Base-by-base conservation (phyloP, 1,284 basidiomycete genomes). In the Veloporphyrellus conicus region DNA sequence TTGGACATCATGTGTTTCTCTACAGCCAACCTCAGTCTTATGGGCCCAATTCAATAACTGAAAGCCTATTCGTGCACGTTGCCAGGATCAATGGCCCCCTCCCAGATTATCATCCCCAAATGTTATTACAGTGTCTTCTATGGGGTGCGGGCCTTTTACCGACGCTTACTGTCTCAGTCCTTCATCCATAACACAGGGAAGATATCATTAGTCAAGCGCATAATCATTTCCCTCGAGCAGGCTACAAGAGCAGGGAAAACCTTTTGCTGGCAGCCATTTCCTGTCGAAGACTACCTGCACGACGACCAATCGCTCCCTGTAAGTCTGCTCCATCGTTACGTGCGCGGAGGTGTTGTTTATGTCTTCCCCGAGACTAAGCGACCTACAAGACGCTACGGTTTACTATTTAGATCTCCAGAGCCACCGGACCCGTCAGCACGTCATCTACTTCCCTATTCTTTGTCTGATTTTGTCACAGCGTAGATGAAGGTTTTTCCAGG, bases 71-170 rank as follows among this genome's bases (percentile, higher is more conserved):
- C 54, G 87, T 93, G 59, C 76, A 87, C 56, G 88, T 92, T 35
- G 88, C 87, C 6, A 70, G 82, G 52, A 75, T 81, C 44, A 94
- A 93, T 63, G 90, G 89, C 0, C 91, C 92, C 2, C 68, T 96
- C 37, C 78, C 81, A 25, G 89, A 95, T 64, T 93, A 90, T 64
- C 90, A 95, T 67, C 93, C 93, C 3, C 90, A 93, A 57, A 87
- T 94, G 76, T 67, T 96, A 12, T 71, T 91, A n/a, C 93, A 95
- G 60, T 93, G 90, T 60, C 71, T 96, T 35, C 69, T 94, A 12
- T 94, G 93, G 90, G 85, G 92, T 93, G 55, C 52, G 80, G 54
- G 29, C 23, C 14, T 41, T 14, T 46, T 11, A 15, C 29, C 35
- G 29, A n/a, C 2, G 8, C 14, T 39, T 28, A 23, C 32, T 4